A percentile compares a stretch with the other conserved stretches of the same genome.
These are phyloP conservation scores for Eruca vesicaria DNA, from an alignment of 441 rosid genomes.

Conservation along the genomic window DNA sequence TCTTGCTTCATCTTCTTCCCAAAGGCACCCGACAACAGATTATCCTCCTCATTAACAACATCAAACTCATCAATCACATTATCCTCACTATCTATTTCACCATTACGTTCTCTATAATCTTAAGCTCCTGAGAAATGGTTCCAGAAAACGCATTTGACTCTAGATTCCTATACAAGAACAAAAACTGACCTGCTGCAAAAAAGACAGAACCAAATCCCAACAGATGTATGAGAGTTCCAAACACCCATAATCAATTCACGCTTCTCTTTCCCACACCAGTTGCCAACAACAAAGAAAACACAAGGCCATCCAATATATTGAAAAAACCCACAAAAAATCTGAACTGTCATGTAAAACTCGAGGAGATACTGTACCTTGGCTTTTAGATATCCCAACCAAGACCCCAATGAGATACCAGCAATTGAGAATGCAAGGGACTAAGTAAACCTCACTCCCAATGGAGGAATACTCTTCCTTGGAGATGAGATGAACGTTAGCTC, in stretches of 20 bases:
- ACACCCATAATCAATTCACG: slow-evolving; percentile 93
- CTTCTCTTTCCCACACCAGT: slow-evolving; percentile 90
- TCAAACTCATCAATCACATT: too few relatives aligned
- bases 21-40: too few relatives aligned
- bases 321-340: slow-evolving; percentile 79
- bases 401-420: slow-evolving; percentile 90
- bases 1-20: too few relatives aligned
- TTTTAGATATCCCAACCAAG: slow-evolving; percentile 70
- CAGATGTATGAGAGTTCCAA: slow-evolving; percentile 89
- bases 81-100: too few relatives aligned
- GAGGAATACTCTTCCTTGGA: slow-evolving; percentile 87
- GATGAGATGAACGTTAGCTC: slow-evolving; percentile 83
- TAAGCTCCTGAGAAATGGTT: too few relatives aligned
- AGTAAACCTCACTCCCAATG: slow-evolving; percentile 51
- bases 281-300: slow-evolving; percentile 87
- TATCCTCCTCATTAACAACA: too few relatives aligned
- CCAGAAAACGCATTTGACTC: too few relatives aligned
- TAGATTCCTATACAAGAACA: too few relatives aligned
- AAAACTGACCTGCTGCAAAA: too few relatives aligned
- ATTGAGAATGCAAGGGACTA: slow-evolving; percentile 31
- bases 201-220: slow-evolving; percentile 89
- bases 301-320: slow-evolving; percentile 97
- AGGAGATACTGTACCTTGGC: slow-evolving; percentile 70
- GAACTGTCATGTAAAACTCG: slow-evolving; percentile 57
- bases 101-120: too few relatives aligned